A percentile compares a stretch with the other conserved stretches of the same genome.
Conservation (phyloP, 441 rosid genomes). For the Adansonia grandidieri region DNA sequence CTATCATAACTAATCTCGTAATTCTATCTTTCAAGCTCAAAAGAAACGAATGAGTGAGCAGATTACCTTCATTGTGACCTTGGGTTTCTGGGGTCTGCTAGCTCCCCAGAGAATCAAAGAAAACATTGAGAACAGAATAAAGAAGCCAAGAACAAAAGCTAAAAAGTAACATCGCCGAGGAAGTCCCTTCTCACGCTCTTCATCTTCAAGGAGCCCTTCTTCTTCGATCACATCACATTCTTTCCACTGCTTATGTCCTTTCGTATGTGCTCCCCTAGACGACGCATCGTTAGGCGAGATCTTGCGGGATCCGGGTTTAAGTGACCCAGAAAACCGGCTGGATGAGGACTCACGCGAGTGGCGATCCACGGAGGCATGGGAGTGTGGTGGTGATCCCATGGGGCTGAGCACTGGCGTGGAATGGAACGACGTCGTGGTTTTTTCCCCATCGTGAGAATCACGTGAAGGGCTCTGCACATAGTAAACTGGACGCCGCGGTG, state of each 20-base stretch:
- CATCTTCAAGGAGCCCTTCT: constrained; percentile 90
- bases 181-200: constrained; percentile 57
- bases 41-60: not conserved
- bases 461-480: constrained; percentile 93
- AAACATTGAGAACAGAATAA: constrained; percentile 74
- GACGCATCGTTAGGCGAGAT: constrained; percentile 69
- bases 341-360: constrained; percentile 96
- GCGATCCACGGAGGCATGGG: constrained; percentile 83
- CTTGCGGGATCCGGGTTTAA: constrained; percentile 89
- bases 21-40: not conserved
- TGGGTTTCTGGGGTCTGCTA: constrained; percentile 83
- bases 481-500: constrained; percentile 90
- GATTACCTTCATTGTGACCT: constrained; percentile 70
- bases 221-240: constrained; percentile 82
- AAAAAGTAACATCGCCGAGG: constrained; percentile 84
- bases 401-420: constrained; percentile 95
- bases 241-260: constrained; percentile 70
- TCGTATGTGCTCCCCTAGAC: constrained; percentile 51
- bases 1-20: constrained; percentile 16
- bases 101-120: constrained; percentile 89
- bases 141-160: constrained; percentile 77
- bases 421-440: constrained; percentile 85
- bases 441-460: constrained; percentile 97
- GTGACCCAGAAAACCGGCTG: constrained; percentile 79
- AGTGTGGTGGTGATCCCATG: constrained; percentile 87